These are phyloP conservation scores for Colletotrichum salicis DNA, from an alignment of 2,329 filamentous ascomycete genomes.

Conservation along the genomic window DNA sequence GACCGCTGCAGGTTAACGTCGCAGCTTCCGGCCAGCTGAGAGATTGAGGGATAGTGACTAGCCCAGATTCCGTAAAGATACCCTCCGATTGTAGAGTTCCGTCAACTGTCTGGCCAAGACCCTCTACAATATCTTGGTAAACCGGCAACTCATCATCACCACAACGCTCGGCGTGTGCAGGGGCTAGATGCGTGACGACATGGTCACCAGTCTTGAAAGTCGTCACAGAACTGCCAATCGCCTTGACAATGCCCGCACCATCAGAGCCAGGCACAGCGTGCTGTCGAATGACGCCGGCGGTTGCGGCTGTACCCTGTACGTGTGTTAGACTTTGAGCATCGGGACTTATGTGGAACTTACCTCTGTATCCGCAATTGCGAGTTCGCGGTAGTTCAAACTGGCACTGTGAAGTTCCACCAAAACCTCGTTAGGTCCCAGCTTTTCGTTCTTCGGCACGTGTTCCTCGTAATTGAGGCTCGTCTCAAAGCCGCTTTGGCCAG, in stretches of 20 bases:
- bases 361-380: slow-evolving; percentile 50
- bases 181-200: slow-evolving; percentile 61
- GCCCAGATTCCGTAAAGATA: slow-evolving; percentile 65
- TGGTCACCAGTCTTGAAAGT: slow-evolving; percentile 62
- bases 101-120: slow-evolving; percentile 49
- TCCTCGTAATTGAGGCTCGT: slow-evolving; percentile 46
- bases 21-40: slow-evolving; percentile 51
- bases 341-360: slow-evolving; percentile 33
- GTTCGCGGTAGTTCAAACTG: slow-evolving; percentile 60
- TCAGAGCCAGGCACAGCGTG: slow-evolving; percentile 49
- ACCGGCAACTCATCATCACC: slow-evolving; percentile 29
- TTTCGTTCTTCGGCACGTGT: slow-evolving; percentile 36
- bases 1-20: slow-evolving; percentile 59
- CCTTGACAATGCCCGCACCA: slow-evolving; percentile 56
- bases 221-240: slow-evolving; percentile 62
- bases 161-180: slow-evolving; percentile 21
- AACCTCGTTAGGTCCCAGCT: slow-evolving; percentile 67
- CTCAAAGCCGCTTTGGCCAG: slow-evolving; percentile 47
- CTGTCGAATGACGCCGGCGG: slow-evolving; percentile 39
- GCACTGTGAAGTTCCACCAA: slow-evolving; percentile 66
- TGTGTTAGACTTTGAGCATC: slow-evolving; percentile 25
- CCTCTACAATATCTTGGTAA: slow-evolving; percentile 35
- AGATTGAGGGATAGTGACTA: slow-evolving; percentile 62
- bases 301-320: slow-evolving; percentile 24
- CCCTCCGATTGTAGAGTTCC: slow-evolving; percentile 68